Conservation (phyloP, 371 early-diverging fungal genomes). For the Massospora cicadina region DNA sequence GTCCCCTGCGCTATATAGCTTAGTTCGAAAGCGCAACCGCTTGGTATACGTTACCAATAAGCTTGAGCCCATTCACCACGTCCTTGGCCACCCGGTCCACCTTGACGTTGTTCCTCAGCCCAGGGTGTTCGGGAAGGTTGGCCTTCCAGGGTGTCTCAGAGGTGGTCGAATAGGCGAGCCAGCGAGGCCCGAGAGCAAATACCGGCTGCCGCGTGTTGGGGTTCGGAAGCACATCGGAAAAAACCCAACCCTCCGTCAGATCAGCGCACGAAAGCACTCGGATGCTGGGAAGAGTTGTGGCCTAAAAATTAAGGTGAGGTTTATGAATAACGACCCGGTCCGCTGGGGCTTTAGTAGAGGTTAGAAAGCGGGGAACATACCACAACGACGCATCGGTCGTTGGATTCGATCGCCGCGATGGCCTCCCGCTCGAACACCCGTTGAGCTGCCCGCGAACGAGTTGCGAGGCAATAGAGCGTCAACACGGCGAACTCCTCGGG, state of each 20-base stretch:
- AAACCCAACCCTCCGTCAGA: constrained; percentile 15
- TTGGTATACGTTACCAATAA: constrained; percentile 25
- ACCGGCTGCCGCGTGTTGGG: constrained; percentile 21
- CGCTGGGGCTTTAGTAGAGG: not conserved
- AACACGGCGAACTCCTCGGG: not conserved
- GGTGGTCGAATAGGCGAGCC: constrained; percentile 42
- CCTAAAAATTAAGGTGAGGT: constrained; percentile 8
- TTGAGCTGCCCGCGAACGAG: not conserved
- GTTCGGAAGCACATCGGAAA: constrained; percentile 29
- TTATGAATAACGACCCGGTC: not conserved
- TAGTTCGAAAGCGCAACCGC: not conserved
- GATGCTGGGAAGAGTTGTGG: constrained; percentile 20
- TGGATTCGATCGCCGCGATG: not conserved
- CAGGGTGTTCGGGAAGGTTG: constrained; percentile 11
- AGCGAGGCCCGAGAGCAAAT: constrained; percentile 36
- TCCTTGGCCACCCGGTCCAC: constrained; percentile 36
- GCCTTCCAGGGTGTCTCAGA: constrained; percentile 16
- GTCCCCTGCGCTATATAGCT: constrained; percentile 3
- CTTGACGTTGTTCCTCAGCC: not conserved
- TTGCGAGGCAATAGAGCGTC: not conserved
- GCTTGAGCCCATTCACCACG: constrained; percentile 48
- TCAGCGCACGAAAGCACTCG: constrained; percentile 22
- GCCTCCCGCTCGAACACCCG: not conserved
- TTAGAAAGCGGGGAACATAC: constrained; percentile 22
- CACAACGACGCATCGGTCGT: constrained; percentile 21